These are phyloP conservation scores for Pistacia integerrima DNA, from an alignment of 345 rosid genomes.

Conservation along the genomic window DNA sequence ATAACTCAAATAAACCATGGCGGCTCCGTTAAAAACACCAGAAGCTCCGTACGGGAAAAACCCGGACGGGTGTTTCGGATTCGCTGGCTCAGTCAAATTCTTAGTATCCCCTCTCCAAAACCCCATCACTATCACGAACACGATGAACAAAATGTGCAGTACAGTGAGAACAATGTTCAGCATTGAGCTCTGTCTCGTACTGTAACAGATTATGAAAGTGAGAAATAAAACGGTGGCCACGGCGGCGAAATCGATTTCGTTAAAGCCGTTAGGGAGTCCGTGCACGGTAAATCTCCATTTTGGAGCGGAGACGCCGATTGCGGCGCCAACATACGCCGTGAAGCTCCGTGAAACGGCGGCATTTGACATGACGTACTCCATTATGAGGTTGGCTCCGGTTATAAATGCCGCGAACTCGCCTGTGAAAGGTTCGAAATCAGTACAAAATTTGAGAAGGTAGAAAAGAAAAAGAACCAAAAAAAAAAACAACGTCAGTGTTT, in stretches of 20 bases:
- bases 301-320: constrained; percentile 68
- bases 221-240: constrained; percentile 51
- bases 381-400: constrained; percentile 83
- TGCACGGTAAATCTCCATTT: constrained; percentile 64
- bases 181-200: constrained; percentile 78
- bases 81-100: constrained; percentile 54
- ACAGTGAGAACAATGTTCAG: constrained; percentile 79
- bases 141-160: constrained; percentile 74
- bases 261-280: constrained; percentile 68
- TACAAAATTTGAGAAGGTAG: background rate
- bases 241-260: constrained; percentile 73
- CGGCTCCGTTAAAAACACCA: constrained; percentile 84
- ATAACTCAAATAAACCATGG: constrained; percentile 82
- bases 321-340: constrained; percentile 69
- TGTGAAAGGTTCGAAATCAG: constrained; percentile 12
- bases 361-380: constrained; percentile 93
- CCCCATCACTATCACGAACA: constrained; percentile 74
- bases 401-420: constrained; percentile 89
- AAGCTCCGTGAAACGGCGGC: constrained; percentile 88
- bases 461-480: background rate
- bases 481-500: background rate
- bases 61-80: constrained; percentile 60
- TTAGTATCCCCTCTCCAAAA: constrained; percentile 65
- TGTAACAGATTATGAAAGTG: constrained; percentile 72
- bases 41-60: constrained; percentile 70